Conservation (phyloP, 1,284 basidiomycete species). For the Pyrrhoderma noxium region DNA sequence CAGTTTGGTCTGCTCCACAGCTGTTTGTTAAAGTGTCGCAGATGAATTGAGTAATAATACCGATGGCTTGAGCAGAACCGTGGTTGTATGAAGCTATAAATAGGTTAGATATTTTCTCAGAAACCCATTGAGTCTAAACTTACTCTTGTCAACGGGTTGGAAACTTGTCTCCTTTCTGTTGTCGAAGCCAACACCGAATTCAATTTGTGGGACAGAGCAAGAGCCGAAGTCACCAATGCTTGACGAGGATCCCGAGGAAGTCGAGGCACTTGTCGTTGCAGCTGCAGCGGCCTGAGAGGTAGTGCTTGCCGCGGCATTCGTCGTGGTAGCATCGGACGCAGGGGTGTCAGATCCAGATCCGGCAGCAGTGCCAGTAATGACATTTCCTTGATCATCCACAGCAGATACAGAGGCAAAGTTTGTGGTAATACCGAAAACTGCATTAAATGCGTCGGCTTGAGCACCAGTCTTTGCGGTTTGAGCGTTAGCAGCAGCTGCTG, state of each 20-base stretch:
- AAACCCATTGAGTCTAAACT: constrained; percentile 12
- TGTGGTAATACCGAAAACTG: constrained; percentile 42
- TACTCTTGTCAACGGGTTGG: constrained; percentile 38
- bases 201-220: constrained; percentile 51
- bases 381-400: constrained; percentile 34
- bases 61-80: constrained; percentile 45
- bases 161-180: constrained; percentile 50
- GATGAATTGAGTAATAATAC: constrained; percentile 48
- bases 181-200: constrained; percentile 54
- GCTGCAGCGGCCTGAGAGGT: constrained; percentile 1
- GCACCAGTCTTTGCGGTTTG: constrained; percentile 39
- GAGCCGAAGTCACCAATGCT: constrained; percentile 43
- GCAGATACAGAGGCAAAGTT: constrained; percentile 33
- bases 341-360: constrained; percentile 17
- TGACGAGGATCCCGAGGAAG: constrained; percentile 22
- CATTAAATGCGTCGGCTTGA: constrained; percentile 55
- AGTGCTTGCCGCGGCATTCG: constrained; percentile 4
- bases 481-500: constrained; percentile 36
- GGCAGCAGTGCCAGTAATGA: constrained; percentile 25
- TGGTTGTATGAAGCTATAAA: constrained; percentile 40
- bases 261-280: constrained; percentile 19
- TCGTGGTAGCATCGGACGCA: constrained; percentile 19
- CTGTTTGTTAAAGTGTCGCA: constrained; percentile 46
- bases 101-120: constrained; percentile 14
- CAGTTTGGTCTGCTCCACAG: constrained; percentile 44